Conservation (phyloP, 257 asterid species). For the Jaltomata sinuosa region DNA sequence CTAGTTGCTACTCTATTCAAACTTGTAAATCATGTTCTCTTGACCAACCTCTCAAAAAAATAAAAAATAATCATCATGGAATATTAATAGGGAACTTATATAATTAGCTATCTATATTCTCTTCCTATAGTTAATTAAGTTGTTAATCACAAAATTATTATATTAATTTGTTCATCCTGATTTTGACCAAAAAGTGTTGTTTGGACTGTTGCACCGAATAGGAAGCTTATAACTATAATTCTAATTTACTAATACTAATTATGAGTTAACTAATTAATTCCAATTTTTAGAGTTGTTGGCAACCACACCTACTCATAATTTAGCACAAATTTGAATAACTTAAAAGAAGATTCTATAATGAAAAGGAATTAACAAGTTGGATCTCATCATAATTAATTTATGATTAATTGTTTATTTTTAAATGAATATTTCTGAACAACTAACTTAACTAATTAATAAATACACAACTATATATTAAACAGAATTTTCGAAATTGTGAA, state of each 20-base stretch:
- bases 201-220: slow-evolving; percentile 3
- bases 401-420: not conserved
- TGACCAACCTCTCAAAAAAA: not conserved
- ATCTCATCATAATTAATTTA: not conserved
- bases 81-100: not conserved
- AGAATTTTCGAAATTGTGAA: too few species aligned
- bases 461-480: too few species aligned
- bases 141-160: not conserved
- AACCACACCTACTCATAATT: not conserved
- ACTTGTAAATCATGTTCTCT: not conserved
- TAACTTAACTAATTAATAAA: not conserved
- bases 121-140: not conserved
- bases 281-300: not conserved
- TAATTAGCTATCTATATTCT: not conserved
- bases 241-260: not conserved
- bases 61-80: not conserved
- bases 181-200: slow-evolving; percentile 6
- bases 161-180: not conserved
- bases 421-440: not conserved
- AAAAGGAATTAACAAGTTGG: not conserved
- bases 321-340: not conserved
- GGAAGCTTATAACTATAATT: not conserved
- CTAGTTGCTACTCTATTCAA: not conserved
- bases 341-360: not conserved
- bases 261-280: not conserved